phyloP scores from a whole-genome alignment of 768 basidiomycete genomes.

The Lyophyllum decastes region DNA sequence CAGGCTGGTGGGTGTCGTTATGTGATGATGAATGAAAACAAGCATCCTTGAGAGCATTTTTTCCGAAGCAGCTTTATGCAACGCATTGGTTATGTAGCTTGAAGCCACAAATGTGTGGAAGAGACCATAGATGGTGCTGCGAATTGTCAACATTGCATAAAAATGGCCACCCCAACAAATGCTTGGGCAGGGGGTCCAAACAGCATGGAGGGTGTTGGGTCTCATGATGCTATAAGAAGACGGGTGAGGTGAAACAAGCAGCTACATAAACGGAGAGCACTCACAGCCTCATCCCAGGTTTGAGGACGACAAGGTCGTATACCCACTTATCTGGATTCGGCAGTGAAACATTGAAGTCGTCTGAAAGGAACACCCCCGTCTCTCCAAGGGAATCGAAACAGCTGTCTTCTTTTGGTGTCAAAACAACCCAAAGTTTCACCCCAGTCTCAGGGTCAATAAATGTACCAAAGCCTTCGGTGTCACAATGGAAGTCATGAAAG shows the following conservation, averaged over 20 bases:
- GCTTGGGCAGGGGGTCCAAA: neutral
- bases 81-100: neutral
- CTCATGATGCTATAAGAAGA: no score
- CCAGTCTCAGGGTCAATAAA: neutral
- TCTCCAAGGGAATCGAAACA: neutral
- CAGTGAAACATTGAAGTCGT: neutral
- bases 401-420: neutral
- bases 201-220: no score
- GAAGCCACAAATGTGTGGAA: constrained; percentile 1
- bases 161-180: neutral
- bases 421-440: constrained; percentile 4
- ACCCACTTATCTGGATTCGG: neutral
- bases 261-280: neutral
- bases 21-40: neutral
- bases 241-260: neutral
- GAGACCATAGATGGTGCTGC: neutral
- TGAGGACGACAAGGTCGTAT: neutral
- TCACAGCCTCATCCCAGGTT: neutral
- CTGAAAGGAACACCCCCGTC: neutral
- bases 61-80: neutral
- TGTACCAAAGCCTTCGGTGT: neutral
- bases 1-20: no score
- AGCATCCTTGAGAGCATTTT: neutral
- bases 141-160: neutral
- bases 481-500: neutral